Conservation (phyloP, 2,329 filamentous ascomycete genomes). For the Penicillium decumbens region DNA sequence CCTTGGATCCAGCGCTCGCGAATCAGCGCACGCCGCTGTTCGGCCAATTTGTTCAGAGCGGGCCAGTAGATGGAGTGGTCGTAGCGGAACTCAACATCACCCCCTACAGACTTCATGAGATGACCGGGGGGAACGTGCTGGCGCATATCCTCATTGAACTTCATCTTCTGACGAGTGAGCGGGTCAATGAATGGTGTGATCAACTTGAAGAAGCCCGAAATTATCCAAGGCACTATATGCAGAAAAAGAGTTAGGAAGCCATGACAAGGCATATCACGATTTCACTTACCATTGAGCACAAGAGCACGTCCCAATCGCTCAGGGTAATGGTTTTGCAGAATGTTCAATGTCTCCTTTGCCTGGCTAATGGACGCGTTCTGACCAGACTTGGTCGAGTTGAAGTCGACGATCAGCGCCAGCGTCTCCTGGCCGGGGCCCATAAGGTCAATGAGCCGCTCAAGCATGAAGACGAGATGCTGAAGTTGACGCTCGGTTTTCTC, state of each 20-base stretch:
- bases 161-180: constrained; percentile 86
- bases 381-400: constrained; percentile 71
- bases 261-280: neutral
- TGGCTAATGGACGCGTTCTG: constrained; percentile 72
- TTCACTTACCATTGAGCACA: constrained; percentile 72
- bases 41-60: constrained; percentile 67
- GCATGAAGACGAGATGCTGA: constrained; percentile 92
- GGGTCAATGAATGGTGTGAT: constrained; percentile 97
- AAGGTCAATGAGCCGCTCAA: constrained; percentile 82
- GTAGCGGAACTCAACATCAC: constrained; percentile 83
- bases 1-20: constrained; percentile 70
- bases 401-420: constrained; percentile 83
- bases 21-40: constrained; percentile 59
- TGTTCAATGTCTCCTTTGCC: constrained; percentile 77
- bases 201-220: constrained; percentile 91
- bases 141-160: constrained; percentile 90
- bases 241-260: neutral
- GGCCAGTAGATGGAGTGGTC: constrained; percentile 89
- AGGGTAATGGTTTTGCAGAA: constrained; percentile 93
- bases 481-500: constrained; percentile 79
- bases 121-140: constrained; percentile 77
- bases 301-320: constrained; percentile 84
- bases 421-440: constrained; percentile 85
- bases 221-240: constrained; percentile 73
- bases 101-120: constrained; percentile 72